phyloP scores from a whole-genome alignment of 768 basidiomycete species.

The Gelatoporia subvermispora region DNA sequence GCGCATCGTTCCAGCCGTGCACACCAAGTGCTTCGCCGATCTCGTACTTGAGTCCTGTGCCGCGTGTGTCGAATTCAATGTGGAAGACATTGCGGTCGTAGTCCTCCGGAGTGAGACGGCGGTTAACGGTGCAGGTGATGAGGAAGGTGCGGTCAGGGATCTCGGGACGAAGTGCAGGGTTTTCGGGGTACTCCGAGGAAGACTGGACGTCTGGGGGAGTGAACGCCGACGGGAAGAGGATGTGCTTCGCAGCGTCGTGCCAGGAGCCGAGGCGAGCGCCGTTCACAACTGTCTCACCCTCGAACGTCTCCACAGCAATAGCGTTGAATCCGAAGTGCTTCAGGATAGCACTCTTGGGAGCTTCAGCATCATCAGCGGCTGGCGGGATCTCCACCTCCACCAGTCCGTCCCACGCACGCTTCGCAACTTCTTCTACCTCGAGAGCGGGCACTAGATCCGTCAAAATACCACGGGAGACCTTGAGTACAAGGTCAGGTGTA shows the following conservation, averaged over 20 bases:
- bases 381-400: constrained; percentile 46
- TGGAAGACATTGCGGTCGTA: constrained; percentile 99
- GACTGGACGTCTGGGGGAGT: constrained; percentile 36
- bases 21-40: constrained; percentile 97
- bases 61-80: constrained; percentile 88
- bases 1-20: constrained; percentile 94
- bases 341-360: constrained; percentile 28
- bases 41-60: constrained; percentile 90
- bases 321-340: constrained; percentile 71
- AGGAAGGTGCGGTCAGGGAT: constrained; percentile 86
- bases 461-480: constrained; percentile 44
- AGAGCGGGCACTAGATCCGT: constrained; percentile 44
- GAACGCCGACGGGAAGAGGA: constrained; percentile 84
- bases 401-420: constrained; percentile 63
- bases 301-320: constrained; percentile 58
- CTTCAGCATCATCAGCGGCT: constrained; percentile 14
- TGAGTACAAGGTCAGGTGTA: constrained; percentile 45
- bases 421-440: constrained; percentile 47
- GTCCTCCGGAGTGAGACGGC: constrained; percentile 87
- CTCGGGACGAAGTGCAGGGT: constrained; percentile 80
- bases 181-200: constrained; percentile 40
- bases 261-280: constrained; percentile 62
- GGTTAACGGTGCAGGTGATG: constrained; percentile 90
- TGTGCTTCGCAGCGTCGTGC: constrained; percentile 84
- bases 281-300: constrained; percentile 54